A percentile compares a stretch with the other conserved stretches of the same genome.
Evolutionary conservation across 495 filamentous ascomycete species (phyloP).

Genomic region (Xylaria sp.): DNA sequence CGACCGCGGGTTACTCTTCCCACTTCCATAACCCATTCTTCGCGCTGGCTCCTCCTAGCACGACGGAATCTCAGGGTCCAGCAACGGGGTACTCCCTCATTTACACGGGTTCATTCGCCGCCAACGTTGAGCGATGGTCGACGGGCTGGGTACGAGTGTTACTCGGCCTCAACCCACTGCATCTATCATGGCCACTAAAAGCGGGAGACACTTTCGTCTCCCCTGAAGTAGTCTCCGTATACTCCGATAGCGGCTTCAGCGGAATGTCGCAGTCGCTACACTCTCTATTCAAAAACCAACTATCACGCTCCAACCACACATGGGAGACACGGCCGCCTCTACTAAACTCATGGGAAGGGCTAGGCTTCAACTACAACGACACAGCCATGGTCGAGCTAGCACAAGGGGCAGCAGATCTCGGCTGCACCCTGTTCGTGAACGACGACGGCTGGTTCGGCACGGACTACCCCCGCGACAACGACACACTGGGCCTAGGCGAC

Average conservation of each 20-base stretch:
- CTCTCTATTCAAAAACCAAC: slow-evolving; percentile 60
- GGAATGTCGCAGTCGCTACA: slow-evolving; percentile 63
- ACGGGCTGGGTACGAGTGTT: slow-evolving; percentile 60
- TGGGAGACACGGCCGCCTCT: slow-evolving; percentile 55
- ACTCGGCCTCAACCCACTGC: slow-evolving; percentile 58
- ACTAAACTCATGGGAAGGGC: slow-evolving; percentile 66
- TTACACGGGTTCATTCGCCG: slow-evolving; percentile 60
- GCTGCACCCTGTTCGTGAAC: slow-evolving; percentile 60
- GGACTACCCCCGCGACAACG: slow-evolving; percentile 57
- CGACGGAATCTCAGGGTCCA: slow-evolving; percentile 59
- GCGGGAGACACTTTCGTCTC: slow-evolving; percentile 58
- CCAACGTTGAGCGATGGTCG: slow-evolving; percentile 60
- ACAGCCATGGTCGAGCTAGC: slow-evolving; percentile 56
- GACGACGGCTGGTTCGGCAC: slow-evolving; percentile 67
- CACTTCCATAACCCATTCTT: slow-evolving; percentile 64
- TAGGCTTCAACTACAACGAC: slow-evolving; percentile 56
- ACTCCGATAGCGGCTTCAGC: slow-evolving; percentile 58
- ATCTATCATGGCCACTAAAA: slow-evolving; percentile 55
- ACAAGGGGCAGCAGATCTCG: slow-evolving; percentile 56
- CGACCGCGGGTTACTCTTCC: slow-evolving; percentile 59
- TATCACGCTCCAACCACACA: slow-evolving; percentile 61
- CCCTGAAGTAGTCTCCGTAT: slow-evolving; percentile 61
- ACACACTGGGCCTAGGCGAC: slow-evolving; percentile 60
- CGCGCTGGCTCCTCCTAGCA: slow-evolving; percentile 54
- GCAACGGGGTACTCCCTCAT: slow-evolving; percentile 63